Conservation (phyloP, 768 basidiomycete genomes). For the Naganishia friedmannii region DNA sequence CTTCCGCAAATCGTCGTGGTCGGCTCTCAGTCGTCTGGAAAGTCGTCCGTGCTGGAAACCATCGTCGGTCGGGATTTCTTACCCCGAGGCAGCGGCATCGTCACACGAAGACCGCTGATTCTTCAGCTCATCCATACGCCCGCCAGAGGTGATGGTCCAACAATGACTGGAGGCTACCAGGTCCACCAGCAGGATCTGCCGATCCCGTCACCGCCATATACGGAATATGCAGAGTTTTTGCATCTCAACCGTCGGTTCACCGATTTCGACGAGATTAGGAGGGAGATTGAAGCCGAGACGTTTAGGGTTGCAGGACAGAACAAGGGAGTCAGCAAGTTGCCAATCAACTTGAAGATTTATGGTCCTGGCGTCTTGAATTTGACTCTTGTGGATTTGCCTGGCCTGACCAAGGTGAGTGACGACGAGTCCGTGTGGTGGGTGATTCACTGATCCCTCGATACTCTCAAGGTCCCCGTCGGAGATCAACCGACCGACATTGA, state of each 20-base stretch:
- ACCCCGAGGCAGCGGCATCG: slow-evolving; percentile 69
- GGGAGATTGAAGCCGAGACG: slow-evolving; percentile 97
- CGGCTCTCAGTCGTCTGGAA: slow-evolving; percentile 93
- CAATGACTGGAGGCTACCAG: slow-evolving; percentile 16
- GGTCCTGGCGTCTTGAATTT: slow-evolving; percentile 93
- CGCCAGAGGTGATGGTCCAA: slow-evolving; percentile 8
- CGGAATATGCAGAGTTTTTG: slow-evolving; percentile 95
- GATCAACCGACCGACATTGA: slow-evolving; percentile 99
- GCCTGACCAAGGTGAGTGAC: slow-evolving; percentile 69
- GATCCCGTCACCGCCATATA: slow-evolving; percentile 30
- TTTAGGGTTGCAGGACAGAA: slow-evolving; percentile 96
- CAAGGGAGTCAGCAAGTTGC: slow-evolving; percentile 93
- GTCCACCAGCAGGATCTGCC: slow-evolving; percentile 16
- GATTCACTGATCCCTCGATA: background rate
- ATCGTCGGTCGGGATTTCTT: slow-evolving; percentile 77
- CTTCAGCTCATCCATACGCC: slow-evolving; percentile 94
- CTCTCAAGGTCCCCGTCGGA: slow-evolving; percentile 52
- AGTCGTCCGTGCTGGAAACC: slow-evolving; percentile 79
- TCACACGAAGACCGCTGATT: slow-evolving; percentile 90
- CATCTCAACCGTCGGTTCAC: slow-evolving; percentile 94
- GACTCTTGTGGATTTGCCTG: slow-evolving; percentile 93
- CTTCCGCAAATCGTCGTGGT: slow-evolving; percentile 59
- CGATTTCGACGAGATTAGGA: slow-evolving; percentile 89
- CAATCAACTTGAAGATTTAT: slow-evolving; percentile 91
- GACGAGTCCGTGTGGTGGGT: slow-evolving; percentile 54